Conservation (phyloP, 1,284 basidiomycete species). For the Ceratobasidium sp. region DNA sequence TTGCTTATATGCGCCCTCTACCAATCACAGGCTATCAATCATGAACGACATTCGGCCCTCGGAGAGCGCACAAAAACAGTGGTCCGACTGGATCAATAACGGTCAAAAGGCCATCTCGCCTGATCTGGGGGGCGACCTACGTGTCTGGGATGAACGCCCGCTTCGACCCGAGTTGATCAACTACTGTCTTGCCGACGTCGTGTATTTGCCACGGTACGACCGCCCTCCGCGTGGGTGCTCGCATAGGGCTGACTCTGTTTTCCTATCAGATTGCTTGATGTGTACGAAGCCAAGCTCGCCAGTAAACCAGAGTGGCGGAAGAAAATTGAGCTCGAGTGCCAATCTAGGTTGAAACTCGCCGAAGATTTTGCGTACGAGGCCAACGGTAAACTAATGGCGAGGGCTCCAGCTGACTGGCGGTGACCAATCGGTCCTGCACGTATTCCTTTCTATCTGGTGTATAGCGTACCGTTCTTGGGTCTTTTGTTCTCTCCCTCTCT, state of each 20-base stretch:
- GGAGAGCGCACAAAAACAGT: slow-evolving; percentile 11
- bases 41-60: slow-evolving; percentile 34
- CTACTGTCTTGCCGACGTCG: slow-evolving; percentile 24
- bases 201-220: slow-evolving; percentile 23
- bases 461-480: slow-evolving; percentile 4
- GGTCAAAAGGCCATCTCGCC: slow-evolving; percentile 26
- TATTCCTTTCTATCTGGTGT: slow-evolving; percentile 11
- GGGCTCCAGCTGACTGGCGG: slow-evolving; percentile 30
- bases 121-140: slow-evolving; percentile 25
- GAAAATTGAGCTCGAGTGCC: slow-evolving; percentile 26
- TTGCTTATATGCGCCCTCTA: not conserved
- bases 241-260: not conserved
- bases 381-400: slow-evolving; percentile 10
- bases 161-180: slow-evolving; percentile 22
- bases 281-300: slow-evolving; percentile 17
- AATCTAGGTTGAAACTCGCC: slow-evolving; percentile 29
- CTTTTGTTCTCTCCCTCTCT: not conserved
- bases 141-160: slow-evolving; percentile 29
- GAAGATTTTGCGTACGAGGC: slow-evolving; percentile 35
- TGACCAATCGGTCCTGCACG: not conserved
- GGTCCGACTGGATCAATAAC: slow-evolving; percentile 19
- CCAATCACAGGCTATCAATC: slow-evolving; percentile 13
- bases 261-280: slow-evolving; percentile 4
- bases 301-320: slow-evolving; percentile 34
- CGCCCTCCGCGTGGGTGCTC: not conserved